Percentiles rank a stretch among this genome's conserved stretches.
Conservation (phyloP, 768 basidiomycete genomes). For the Phaeolepiota aurea region DNA sequence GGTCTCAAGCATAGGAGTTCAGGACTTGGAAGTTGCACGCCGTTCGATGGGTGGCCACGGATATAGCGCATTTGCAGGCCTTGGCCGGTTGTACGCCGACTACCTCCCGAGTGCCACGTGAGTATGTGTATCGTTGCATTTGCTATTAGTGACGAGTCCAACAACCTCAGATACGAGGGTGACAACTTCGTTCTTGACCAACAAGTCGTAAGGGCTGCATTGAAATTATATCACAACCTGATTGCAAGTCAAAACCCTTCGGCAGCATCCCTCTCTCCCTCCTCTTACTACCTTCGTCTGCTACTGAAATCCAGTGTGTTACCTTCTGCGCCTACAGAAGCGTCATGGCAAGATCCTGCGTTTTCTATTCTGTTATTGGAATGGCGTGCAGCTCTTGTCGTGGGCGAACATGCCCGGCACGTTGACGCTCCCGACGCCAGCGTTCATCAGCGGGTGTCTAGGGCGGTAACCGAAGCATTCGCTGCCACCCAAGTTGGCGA, state of each 20-base stretch:
- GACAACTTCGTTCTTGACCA: constrained; percentile 73
- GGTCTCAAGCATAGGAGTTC: constrained; percentile 39
- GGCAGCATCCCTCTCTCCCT: constrained; percentile 30
- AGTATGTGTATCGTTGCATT: constrained; percentile 8
- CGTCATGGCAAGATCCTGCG: constrained; percentile 26
- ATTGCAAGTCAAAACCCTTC: constrained; percentile 18
- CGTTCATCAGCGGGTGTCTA: constrained; percentile 47
- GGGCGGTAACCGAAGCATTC: constrained; percentile 63
- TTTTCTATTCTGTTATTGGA: constrained; percentile 45
- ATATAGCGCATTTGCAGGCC: constrained; percentile 58
- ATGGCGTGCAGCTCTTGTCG: constrained; percentile 55
- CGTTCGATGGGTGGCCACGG: constrained; percentile 76
- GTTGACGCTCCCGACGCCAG: constrained; percentile 40
- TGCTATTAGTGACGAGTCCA: background rate
- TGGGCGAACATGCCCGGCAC: constrained; percentile 34
- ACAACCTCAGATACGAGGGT: constrained; percentile 55
- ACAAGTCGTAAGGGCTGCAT: constrained; percentile 65
- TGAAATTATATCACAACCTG: constrained; percentile 45
- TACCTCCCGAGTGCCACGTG: constrained; percentile 60
- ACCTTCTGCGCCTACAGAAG: constrained; percentile 11
- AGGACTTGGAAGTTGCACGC: constrained; percentile 57
- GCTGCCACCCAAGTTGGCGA: constrained; percentile 46
- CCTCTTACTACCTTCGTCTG: constrained; percentile 47
- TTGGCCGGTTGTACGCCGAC: constrained; percentile 58
- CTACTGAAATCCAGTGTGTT: constrained; percentile 19